Conservation (phyloP, 768 basidiomycete genomes). For the Mycena rebaudengoi region DNA sequence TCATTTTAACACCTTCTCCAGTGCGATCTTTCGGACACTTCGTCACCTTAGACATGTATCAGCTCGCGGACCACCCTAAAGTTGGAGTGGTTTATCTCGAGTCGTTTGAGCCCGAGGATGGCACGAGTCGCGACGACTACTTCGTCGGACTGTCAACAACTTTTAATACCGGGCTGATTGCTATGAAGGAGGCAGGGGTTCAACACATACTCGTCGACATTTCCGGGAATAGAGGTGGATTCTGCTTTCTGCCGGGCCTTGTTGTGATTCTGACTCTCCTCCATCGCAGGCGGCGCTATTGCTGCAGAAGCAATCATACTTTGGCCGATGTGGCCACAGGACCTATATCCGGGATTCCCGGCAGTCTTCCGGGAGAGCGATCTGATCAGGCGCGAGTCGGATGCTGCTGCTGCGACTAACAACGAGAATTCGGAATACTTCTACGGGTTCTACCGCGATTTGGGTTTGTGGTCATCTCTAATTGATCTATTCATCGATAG, state of each 20-base stretch:
- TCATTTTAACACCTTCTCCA: neutral
- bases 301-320: conserved; percentile 10
- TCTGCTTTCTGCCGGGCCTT: no score
- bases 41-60: conserved; percentile 18
- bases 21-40: conserved; percentile 19
- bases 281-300: no score
- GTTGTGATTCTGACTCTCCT: no score
- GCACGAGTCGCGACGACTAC: neutral
- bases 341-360: conserved; percentile 17
- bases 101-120: conserved; percentile 16
- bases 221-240: conserved; percentile 22
- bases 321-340: conserved; percentile 15
- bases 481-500: neutral
- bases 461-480: neutral
- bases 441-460: conserved; percentile 18
- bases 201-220: conserved; percentile 16
- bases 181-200: conserved; percentile 14
- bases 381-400: conserved; percentile 6
- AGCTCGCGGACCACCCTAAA: conserved; percentile 12
- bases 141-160: conserved; percentile 11
- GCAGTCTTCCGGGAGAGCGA: neutral
- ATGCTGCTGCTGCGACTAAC: neutral
- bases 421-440: conserved; percentile 14
- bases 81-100: conserved; percentile 23
- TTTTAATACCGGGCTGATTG: conserved; percentile 1